Base-by-base conservation (phyloP, 2,329 filamentous ascomycete species). In the Arachnomyces sp. region DNA sequence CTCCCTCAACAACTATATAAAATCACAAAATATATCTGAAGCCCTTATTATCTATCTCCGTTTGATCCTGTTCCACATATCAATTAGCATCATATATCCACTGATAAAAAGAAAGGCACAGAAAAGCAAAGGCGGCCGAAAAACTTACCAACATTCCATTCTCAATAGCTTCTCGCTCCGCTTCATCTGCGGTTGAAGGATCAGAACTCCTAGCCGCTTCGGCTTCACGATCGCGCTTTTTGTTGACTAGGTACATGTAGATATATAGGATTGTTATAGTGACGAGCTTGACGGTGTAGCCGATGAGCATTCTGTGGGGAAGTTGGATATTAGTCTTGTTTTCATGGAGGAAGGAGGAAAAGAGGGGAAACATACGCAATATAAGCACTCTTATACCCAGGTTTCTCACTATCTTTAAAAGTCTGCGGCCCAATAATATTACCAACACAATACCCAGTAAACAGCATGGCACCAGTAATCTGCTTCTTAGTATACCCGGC, bases 231-330 rank as follows among this genome's bases (percentile, higher is more conserved):
- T 40, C 38, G 11, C 38, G 30, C n/a, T 31, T 30, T 17, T 40
- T 40, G 25, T 40, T 40, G 11, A 34, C 38, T 3, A 40, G 15
- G 14, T 28, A 40, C 38, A 42, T 42, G 34, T 36, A 38, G 31
- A 57, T 41, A 15, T 59, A 47, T 5, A 48, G 37, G 1, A 52
- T 46, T 33, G 56, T 54, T 6, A 52, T 59, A 2, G 59, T 54
- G 14, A 63, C 55, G 21, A 65, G 46, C 28, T 63, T 56, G 14
- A 61, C 61, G 31, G 59, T 45, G 37, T 60, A 54, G 50, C 53
- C 64, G 35, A 64, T 73, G 49, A 80, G 75, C 8, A 70, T 70
- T 8, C 75, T 77, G 45, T 77, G 80, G 80, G 1, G 75, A 2
- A 11, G 7, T 25, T 3, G n/a, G n/a, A 28, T 11, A 11, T 30